Evolutionary conservation across 1,284 basidiomycete species (phyloP).

Genomic region (Ceratobasidium sp.): DNA sequence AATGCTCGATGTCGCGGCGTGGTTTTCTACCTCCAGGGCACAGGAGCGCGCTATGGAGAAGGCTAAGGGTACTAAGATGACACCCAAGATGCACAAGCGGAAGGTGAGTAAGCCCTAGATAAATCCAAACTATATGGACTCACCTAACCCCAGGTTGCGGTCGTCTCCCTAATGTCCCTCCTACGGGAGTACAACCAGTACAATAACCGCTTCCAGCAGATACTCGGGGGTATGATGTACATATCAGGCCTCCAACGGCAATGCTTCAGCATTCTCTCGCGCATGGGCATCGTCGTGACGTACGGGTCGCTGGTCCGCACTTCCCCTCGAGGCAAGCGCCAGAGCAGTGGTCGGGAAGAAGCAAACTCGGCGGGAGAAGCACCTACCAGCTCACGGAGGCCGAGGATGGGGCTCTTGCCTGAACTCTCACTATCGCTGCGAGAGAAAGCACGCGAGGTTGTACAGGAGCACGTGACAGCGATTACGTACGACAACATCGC

Average conservation of each 20-base stretch:
- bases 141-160: slow-evolving; percentile 1
- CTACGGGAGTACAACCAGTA: slow-evolving; percentile 10
- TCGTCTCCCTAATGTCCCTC: neutral
- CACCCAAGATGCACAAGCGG: neutral
- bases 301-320: neutral
- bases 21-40: neutral
- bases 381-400: neutral
- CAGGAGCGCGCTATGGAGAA: neutral
- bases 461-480: neutral
- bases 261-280: neutral
- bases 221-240: neutral
- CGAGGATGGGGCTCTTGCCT: neutral
- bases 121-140: too few relatives aligned
- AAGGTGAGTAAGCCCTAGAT: too few relatives aligned
- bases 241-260: neutral
- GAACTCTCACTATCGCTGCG: neutral
- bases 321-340: neutral
- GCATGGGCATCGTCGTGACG: neutral
- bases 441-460: neutral
- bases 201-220: slow-evolving; percentile 3
- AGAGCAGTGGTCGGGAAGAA: too few relatives aligned
- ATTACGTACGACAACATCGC: neutral
- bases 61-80: neutral
- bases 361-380: neutral
- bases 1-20: neutral